Base-by-base conservation (phyloP, 306 rosid species). In the Quercus engelmannii region DNA sequence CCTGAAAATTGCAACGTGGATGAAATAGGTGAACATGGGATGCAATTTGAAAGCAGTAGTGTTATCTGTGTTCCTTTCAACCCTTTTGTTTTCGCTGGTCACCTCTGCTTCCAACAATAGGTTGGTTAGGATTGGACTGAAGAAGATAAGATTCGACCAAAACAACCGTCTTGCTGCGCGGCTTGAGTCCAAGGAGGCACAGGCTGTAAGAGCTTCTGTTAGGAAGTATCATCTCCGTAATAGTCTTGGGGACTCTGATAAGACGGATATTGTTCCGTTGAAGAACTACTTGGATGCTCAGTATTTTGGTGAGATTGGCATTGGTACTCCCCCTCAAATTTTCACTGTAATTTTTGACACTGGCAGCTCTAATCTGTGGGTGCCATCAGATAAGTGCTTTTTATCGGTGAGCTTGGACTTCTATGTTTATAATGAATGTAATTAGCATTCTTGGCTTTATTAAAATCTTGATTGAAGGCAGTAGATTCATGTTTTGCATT, bases 321-420 rank as follows among this genome's bases (percentile, higher is more conserved):
- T 95, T 76, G 99, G 99, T 19, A 87, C 86, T 77, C 99, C 99
- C 26, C 92, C 98, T 57, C 98, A 95, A 85, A 87, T 46, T 54
- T 93, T 95, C 90, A 88, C 92, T 65, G 98, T 91, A 0, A 89
- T 95, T 79, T 95, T 95, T 63, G 99, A 95, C 79, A 95, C 99
- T 0, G 99, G 99, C 2, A 95, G 99, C 91, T 88, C 99, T 26
- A 95, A 95, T 82, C 51, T 86, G 80, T 95, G 99, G 99, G 99
- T 95, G 73, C 99, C 98, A 20, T 95, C 99, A 0, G 11, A 79
- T 55, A 88, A 82, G 77, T 95, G 99, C 69, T 33, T 72, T 83
- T 82, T 89, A 67, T 95, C 98, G 92, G 99, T 95, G 82, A 88
- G 97, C 46, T 58, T 81, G 46, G n/a, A 23, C 30, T 20, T 30